Conservation (phyloP, 2,329 filamentous ascomycete genomes). For the Daldinia sp. region DNA sequence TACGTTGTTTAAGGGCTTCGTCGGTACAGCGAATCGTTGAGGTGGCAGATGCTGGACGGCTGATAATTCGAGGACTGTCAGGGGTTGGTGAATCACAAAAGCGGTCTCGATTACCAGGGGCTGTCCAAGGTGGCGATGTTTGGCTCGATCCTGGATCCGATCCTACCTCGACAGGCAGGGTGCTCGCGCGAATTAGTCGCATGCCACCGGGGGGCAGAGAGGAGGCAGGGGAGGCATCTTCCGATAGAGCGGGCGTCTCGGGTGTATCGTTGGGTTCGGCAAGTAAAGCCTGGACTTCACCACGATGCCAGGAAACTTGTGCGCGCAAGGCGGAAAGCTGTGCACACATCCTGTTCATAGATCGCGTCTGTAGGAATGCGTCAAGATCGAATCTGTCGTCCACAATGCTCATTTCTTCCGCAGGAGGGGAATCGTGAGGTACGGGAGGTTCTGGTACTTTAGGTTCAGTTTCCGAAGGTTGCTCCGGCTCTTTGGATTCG, state of each 20-base stretch:
- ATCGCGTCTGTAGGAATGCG: constrained; percentile 52
- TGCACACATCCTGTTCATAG: constrained; percentile 59
- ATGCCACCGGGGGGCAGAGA: constrained; percentile 11
- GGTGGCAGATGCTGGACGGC: constrained; percentile 26
- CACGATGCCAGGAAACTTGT: constrained; percentile 59
- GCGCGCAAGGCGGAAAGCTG: constrained; percentile 57
- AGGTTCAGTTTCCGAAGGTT: constrained; percentile 3
- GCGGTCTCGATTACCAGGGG: constrained; percentile 10
- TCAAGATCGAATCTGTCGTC: constrained; percentile 45
- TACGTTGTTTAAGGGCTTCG: constrained; percentile 55
- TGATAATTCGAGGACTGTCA: constrained; percentile 14
- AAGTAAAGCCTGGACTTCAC: constrained; percentile 55
- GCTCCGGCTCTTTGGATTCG: not conserved
- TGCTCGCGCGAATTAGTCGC: constrained; percentile 21
- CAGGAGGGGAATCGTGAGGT: not conserved
- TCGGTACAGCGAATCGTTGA: constrained; percentile 37
- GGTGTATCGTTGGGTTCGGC: constrained; percentile 37
- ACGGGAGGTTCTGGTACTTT: constrained; percentile 13
- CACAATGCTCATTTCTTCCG: constrained; percentile 15
- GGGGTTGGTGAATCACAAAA: constrained; percentile 4
- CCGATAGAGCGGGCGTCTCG: constrained; percentile 22
- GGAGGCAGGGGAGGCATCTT: constrained; percentile 11
- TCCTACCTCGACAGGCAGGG: constrained; percentile 9
- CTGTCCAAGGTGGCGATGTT: constrained; percentile 10
- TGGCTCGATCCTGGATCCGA: not conserved